Evolutionary conservation across 495 filamentous ascomycete genomes (phyloP).

Genomic region (Zalerion maritima): DNA sequence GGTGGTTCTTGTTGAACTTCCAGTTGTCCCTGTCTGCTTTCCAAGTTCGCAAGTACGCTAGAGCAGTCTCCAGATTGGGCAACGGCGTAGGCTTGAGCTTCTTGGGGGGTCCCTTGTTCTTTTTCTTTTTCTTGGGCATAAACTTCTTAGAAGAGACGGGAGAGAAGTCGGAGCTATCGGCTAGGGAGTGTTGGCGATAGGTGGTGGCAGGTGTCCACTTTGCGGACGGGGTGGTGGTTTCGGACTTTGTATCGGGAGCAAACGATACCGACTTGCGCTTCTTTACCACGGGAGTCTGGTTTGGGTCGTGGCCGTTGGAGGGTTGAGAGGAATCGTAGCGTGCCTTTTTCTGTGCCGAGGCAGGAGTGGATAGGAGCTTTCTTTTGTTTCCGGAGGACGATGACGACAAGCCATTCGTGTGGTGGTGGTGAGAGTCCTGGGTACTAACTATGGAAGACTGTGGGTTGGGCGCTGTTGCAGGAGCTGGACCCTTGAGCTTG

Average conservation of each 20-base stretch:
- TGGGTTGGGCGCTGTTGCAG: slow-evolving; percentile 20
- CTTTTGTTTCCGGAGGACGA: slow-evolving; percentile 21
- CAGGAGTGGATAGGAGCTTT: slow-evolving; percentile 9
- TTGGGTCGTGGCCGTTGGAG: slow-evolving; percentile 10
- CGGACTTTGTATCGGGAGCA: slow-evolving; percentile 49
- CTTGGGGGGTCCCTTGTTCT: slow-evolving; percentile 13
- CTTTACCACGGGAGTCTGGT: slow-evolving; percentile 10
- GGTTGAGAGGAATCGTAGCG: slow-evolving; percentile 14
- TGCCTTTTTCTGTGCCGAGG: slow-evolving; percentile 6
- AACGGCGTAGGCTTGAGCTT: slow-evolving; percentile 22
- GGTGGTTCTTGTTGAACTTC: slow-evolving; percentile 91
- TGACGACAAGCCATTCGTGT: no score
- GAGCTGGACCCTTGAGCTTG: slow-evolving; percentile 48
- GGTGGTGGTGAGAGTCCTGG: no score
- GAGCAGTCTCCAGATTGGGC: slow-evolving; percentile 38
- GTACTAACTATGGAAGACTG: slow-evolving; percentile 8
- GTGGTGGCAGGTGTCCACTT: slow-evolving; percentile 5
- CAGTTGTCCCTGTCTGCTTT: slow-evolving; percentile 48
- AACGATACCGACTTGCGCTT: slow-evolving; percentile 65
- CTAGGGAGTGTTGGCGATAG: slow-evolving; percentile 1
- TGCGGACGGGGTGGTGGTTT: slow-evolving; percentile 18
- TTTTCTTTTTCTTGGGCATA: slow-evolving; percentile 19
- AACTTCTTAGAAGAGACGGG: background rate
- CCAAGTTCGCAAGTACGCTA: slow-evolving; percentile 61
- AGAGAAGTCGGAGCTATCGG: background rate